These are phyloP conservation scores for Vigna mungo DNA, from an alignment of 306 rosid species.

Conservation along the genomic window DNA sequence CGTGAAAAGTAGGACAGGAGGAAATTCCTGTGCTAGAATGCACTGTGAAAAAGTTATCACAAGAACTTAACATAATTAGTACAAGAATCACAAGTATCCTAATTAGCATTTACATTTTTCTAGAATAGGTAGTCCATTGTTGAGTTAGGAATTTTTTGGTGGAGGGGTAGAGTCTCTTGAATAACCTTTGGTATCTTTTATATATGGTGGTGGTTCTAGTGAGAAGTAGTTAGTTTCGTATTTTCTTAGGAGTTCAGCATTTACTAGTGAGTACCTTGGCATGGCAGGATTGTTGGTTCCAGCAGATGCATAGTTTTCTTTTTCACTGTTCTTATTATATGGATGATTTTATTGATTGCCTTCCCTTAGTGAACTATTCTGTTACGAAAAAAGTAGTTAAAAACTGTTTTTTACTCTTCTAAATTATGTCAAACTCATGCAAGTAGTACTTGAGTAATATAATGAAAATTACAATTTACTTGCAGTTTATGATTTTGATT, in stretches of 20 bases:
- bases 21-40: neutral
- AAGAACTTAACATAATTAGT: neutral
- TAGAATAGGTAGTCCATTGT: neutral
- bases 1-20: neutral
- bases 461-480: neutral
- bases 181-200: neutral
- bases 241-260: neutral
- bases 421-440: neutral
- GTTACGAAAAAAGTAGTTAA: neutral
- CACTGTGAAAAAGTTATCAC: neutral
- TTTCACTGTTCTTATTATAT: neutral
- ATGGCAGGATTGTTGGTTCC: neutral
- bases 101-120: neutral
- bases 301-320: neutral
- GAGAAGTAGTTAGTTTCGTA: neutral
- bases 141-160: neutral
- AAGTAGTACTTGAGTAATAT: conserved; percentile 8
- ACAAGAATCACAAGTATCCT: neutral
- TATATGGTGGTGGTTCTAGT: neutral
- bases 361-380: neutral
- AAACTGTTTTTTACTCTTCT: neutral
- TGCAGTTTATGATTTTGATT: conserved; percentile 25
- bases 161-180: neutral
- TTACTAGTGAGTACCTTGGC: neutral
- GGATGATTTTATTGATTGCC: neutral